Conservation (phyloP, 2,329 filamentous ascomycete species). For the Parastagonospora nodorum region DNA sequence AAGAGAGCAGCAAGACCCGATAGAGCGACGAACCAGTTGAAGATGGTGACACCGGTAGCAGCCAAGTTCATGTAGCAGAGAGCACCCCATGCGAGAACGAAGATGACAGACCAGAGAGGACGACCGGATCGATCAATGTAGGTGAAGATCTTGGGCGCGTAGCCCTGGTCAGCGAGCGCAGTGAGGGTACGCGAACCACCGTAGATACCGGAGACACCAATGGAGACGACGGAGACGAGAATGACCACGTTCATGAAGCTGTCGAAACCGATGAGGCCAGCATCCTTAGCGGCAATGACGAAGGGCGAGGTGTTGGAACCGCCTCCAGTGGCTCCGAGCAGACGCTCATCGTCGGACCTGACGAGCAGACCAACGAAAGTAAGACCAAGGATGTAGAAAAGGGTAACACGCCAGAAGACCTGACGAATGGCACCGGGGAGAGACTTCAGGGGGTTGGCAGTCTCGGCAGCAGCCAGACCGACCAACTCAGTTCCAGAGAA, state of each 20-base stretch:
- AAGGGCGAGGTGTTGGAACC: slow-evolving; percentile 63
- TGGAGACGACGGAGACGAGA: slow-evolving; percentile 63
- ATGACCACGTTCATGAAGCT: slow-evolving; percentile 72
- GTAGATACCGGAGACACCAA: slow-evolving; percentile 64
- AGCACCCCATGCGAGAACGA: slow-evolving; percentile 71
- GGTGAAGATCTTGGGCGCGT: slow-evolving; percentile 75
- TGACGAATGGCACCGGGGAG: slow-evolving; percentile 53
- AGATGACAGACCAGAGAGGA: slow-evolving; percentile 72
- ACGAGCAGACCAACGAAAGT: slow-evolving; percentile 53
- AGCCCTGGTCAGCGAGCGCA: slow-evolving; percentile 59
- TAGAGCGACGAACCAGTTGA: slow-evolving; percentile 79
- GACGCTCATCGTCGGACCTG: slow-evolving; percentile 33
- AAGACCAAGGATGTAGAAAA: slow-evolving; percentile 53
- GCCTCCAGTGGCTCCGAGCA: slow-evolving; percentile 41
- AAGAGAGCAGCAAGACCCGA: slow-evolving; percentile 76
- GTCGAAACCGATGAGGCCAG: slow-evolving; percentile 64
- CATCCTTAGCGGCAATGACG: slow-evolving; percentile 67
- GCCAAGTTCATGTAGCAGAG: slow-evolving; percentile 69
- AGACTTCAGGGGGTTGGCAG: slow-evolving; percentile 59
- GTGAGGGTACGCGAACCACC: slow-evolving; percentile 63
- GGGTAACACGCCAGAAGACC: slow-evolving; percentile 54
- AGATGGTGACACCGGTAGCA: slow-evolving; percentile 58
- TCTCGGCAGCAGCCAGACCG: slow-evolving; percentile 64
- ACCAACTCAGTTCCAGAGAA: slow-evolving; percentile 68
- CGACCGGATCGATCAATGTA: slow-evolving; percentile 86